A percentile compares a stretch with the other conserved stretches of the same genome.
Evolutionary conservation across 768 basidiomycete genomes (phyloP).

Genomic region (Boletellus sp.): DNA sequence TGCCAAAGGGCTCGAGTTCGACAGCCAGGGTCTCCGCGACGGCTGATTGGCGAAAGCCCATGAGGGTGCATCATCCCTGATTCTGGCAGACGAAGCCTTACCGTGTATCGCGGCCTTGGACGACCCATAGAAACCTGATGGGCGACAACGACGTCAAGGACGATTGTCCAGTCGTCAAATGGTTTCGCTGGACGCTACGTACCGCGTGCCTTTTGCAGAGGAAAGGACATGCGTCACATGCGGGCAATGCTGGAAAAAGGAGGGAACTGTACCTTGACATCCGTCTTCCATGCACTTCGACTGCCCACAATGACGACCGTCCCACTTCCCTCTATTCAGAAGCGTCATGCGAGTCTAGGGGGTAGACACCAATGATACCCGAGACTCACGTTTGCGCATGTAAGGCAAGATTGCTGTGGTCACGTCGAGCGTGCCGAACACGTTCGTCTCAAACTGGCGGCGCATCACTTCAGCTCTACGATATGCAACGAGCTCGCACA

Average conservation of each 20-base stretch:
- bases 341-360: not conserved
- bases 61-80: not conserved
- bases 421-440: conserved; percentile 42
- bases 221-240: not conserved
- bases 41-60: conserved; percentile 31
- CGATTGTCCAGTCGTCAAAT: no score
- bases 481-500: not conserved
- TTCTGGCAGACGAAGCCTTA: conserved; percentile 18
- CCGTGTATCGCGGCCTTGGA: conserved; percentile 62
- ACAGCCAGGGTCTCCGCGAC: conserved; percentile 50
- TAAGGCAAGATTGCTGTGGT: conserved; percentile 51
- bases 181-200: conserved; percentile 1
- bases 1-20: conserved; percentile 53
- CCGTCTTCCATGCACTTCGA: conserved; percentile 49
- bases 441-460: conserved; percentile 39
- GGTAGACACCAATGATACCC: no score
- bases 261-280: conserved; percentile 29
- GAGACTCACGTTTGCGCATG: conserved; percentile 36
- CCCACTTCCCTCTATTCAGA: conserved; percentile 33
- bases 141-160: not conserved
- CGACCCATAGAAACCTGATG: conserved; percentile 44
- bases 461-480: conserved; percentile 32
- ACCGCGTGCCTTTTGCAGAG: conserved; percentile 21
- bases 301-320: conserved; percentile 54
- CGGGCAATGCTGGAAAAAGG: not conserved